Conservation (phyloP, 2,329 filamentous ascomycete species). For the Xylaria sp. region DNA sequence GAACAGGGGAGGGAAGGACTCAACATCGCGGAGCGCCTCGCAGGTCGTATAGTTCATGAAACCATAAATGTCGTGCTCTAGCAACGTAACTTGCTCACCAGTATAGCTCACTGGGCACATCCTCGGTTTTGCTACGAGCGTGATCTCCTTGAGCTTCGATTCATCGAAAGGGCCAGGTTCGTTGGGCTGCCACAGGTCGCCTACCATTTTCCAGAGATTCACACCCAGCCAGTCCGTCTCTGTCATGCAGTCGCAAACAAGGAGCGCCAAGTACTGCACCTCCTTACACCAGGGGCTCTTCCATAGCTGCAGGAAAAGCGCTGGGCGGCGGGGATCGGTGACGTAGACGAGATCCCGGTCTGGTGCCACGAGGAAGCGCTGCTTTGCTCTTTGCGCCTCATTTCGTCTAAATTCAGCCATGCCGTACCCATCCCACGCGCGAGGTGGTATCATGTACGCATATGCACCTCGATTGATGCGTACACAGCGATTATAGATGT, state of each 20-base stretch:
- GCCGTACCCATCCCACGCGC: too few species aligned
- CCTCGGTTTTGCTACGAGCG: constrained; percentile 9
- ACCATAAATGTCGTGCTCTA: background rate
- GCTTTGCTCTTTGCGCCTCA: background rate
- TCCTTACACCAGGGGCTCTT: constrained; percentile 6
- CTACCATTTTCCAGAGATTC: fast-evolving
- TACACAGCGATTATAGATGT: too few species aligned
- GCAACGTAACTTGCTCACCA: background rate
- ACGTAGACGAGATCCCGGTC: constrained; percentile 26
- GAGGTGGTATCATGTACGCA: background rate
- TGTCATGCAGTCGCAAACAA: constrained; percentile 11
- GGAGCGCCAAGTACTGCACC: constrained; percentile 16
- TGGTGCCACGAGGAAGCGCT: constrained; percentile 4
- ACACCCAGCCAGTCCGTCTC: background rate
- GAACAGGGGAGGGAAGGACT: background rate
- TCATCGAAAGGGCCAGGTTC: background rate
- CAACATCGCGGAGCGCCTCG: background rate
- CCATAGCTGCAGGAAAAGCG: constrained; percentile 15
- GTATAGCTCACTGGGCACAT: background rate
- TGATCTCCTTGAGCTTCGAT: constrained; percentile 7
- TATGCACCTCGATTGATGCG: too few species aligned
- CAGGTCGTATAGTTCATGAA: constrained; percentile 18
- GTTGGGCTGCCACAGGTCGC: background rate
- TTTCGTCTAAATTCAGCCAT: background rate
- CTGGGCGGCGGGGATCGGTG: background rate